Evolutionary conservation across 2,329 filamentous ascomycete genomes (phyloP), one percentile per base, ranked within the genome.

Genomic region (Fusarium foetens): DNA sequence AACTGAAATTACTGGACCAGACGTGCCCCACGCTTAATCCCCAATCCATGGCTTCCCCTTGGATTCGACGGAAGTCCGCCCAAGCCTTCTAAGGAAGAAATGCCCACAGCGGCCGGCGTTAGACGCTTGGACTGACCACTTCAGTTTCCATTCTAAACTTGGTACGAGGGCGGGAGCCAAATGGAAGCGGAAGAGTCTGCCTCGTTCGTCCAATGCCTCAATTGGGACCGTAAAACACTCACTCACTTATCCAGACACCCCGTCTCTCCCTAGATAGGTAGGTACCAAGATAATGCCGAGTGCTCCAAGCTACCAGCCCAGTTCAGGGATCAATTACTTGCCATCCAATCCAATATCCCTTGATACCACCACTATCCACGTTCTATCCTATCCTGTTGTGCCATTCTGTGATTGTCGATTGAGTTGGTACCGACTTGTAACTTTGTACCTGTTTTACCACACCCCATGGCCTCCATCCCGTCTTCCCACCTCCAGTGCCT

Each of bases 1-100:
- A 52, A 52, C 57, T 57, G 52, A 76, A 75, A 76, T 76, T 75
- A 76, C 66, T 74, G 74, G 74, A 76, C 36, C 63, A 63, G 61
- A 60, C 58, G 48, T 42, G 74, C 74, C 72, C 74, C 74, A 76
- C 74, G 72, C 45, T 65, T 68, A 71, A 76, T 75, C 64, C 66
- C 64, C 58, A 68, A 68, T 58, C 66, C 74, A 71, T 63, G 71
- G 70, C 54, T 59, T 59, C 54, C 66, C 68, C 60, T 55, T 61
- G 58, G 52, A 63, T 45, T 66, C 55, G 38, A 66, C 41, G 64
- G 45, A 46, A 57, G 53, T 41, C 54, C 60, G 60, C 65, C 29
- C 64, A 70, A 55, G 68, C 54, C 54, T 70, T 69, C 38, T 59
- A 70, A 70, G 68, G 67, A 71, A 66, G 48, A 55, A 60, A 42